A percentile compares a stretch with the other conserved stretches of the same genome.
Evolutionary conservation across 2,329 filamentous ascomycete genomes (phyloP).

Genomic region (Myriosclerotinia curreyana): DNA sequence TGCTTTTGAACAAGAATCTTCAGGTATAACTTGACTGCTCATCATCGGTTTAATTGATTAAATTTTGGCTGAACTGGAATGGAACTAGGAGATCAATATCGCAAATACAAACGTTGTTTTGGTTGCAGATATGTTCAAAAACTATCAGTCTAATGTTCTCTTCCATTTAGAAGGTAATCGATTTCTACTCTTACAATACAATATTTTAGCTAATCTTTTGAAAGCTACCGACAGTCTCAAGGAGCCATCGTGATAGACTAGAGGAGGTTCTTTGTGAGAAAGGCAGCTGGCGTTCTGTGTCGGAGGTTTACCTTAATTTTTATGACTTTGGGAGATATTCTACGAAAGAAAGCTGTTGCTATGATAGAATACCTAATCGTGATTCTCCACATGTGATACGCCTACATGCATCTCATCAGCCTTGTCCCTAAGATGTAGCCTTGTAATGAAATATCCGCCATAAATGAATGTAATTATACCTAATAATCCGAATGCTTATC

Average conservation of each 20-base stretch:
- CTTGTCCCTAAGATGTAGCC: constrained; percentile 14
- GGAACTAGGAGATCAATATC: constrained; percentile 88
- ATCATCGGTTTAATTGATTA: neutral
- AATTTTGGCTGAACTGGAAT: constrained; percentile 4
- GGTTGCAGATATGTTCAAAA: constrained; percentile 99
- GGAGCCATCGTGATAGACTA: constrained; percentile 58
- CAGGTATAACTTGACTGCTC: constrained; percentile 54
- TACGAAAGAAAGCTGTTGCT: neutral
- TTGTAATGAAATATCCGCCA: constrained; percentile 6
- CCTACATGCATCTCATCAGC: neutral
- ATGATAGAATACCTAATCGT: constrained; percentile 3
- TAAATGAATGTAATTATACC: neutral
- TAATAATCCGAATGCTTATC: neutral
- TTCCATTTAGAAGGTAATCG: constrained; percentile 91
- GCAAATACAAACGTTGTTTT: constrained; percentile 99
- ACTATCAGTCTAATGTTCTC: constrained; percentile 95
- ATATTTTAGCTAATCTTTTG: constrained; percentile 28
- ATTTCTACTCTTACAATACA: constrained; percentile 11
- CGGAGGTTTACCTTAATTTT: neutral
- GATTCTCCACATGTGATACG: constrained; percentile 9
- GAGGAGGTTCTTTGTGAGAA: neutral
- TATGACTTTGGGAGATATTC: neutral
- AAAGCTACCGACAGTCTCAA: constrained; percentile 80
- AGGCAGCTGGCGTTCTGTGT: constrained; percentile 5
- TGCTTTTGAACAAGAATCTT: constrained; percentile 88